Conservation (phyloP, 192 early-diverging fungal species). For the Coemansia brasiliensis region DNA sequence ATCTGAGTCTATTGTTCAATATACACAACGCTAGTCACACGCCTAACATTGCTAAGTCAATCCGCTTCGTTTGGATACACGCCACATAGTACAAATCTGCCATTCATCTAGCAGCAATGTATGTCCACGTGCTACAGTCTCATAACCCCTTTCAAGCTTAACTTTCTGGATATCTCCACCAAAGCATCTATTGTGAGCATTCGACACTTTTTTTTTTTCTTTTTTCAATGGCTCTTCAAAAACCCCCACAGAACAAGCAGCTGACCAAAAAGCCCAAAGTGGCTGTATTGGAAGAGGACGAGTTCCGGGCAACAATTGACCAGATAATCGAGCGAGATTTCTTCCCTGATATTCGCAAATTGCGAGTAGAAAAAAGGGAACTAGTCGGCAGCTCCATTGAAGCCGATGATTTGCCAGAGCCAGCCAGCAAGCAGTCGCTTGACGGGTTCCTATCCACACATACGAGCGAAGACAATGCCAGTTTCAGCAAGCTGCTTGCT, state of each 20-base stretch:
- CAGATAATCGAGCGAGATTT: slow-evolving; percentile 40
- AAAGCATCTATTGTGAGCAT: no score
- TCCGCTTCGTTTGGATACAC: not conserved
- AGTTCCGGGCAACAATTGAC: slow-evolving; percentile 21
- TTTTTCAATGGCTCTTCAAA: no score
- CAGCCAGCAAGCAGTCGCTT: slow-evolving; percentile 11
- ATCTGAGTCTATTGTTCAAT: not conserved
- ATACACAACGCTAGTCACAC: not conserved
- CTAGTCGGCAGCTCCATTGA: not conserved
- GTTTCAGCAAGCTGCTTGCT: slow-evolving; percentile 24
- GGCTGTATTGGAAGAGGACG: slow-evolving; percentile 26
- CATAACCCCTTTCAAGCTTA: no score
- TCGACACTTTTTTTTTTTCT: no score
- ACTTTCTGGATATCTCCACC: no score
- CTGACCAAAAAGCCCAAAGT: not conserved
- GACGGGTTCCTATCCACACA: slow-evolving; percentile 27
- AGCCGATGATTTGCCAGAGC: no score
- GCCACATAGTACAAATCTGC: no score
- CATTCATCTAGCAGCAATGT: not conserved
- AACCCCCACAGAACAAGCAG: not conserved
- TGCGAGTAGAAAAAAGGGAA: slow-evolving; percentile 2
- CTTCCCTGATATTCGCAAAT: slow-evolving; percentile 26
- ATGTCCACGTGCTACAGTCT: no score
- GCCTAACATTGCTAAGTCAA: not conserved
- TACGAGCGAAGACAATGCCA: slow-evolving; percentile 39